Evolutionary conservation across 2,329 filamentous ascomycete species (phyloP).

Genomic region (Chaetomiaceae sp.): DNA sequence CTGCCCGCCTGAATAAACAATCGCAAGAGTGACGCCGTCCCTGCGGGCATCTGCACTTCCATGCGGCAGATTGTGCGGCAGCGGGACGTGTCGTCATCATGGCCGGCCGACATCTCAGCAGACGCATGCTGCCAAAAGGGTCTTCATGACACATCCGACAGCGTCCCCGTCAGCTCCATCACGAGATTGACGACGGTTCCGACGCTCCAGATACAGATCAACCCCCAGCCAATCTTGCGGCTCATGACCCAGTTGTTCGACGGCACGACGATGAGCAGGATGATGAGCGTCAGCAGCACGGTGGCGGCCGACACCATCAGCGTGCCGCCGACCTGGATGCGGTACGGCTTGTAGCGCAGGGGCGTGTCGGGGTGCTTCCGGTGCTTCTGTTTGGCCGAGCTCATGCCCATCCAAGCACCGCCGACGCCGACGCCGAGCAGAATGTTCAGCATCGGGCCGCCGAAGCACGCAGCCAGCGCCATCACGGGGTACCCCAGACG

Average conservation of each 20-base stretch:
- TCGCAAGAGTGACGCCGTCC: too few relatives aligned
- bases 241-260: slow-evolving; percentile 82
- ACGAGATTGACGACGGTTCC: slow-evolving; percentile 78
- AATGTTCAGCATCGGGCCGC: slow-evolving; percentile 98
- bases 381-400: slow-evolving; percentile 58
- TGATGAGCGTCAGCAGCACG: slow-evolving; percentile 70
- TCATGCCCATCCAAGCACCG: slow-evolving; percentile 80
- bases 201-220: slow-evolving; percentile 74
- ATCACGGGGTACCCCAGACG: slow-evolving; percentile 93
- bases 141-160: slow-evolving; percentile 34
- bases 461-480: slow-evolving; percentile 91
- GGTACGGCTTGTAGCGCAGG: slow-evolving; percentile 67
- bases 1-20: too few relatives aligned
- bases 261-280: slow-evolving; percentile 74
- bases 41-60: too few relatives aligned
- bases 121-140: too few relatives aligned
- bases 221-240: slow-evolving; percentile 69
- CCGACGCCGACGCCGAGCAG: slow-evolving; percentile 88
- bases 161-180: slow-evolving; percentile 63
- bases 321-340: slow-evolving; percentile 77
- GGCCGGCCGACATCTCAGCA: too few relatives aligned
- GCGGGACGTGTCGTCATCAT: too few relatives aligned
- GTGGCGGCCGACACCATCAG: slow-evolving; percentile 81
- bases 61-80: too few relatives aligned
- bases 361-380: slow-evolving; percentile 60